These are phyloP conservation scores for Colletotrichum somersetense DNA, from an alignment of 2,329 filamentous ascomycete genomes.

Conservation along the genomic window DNA sequence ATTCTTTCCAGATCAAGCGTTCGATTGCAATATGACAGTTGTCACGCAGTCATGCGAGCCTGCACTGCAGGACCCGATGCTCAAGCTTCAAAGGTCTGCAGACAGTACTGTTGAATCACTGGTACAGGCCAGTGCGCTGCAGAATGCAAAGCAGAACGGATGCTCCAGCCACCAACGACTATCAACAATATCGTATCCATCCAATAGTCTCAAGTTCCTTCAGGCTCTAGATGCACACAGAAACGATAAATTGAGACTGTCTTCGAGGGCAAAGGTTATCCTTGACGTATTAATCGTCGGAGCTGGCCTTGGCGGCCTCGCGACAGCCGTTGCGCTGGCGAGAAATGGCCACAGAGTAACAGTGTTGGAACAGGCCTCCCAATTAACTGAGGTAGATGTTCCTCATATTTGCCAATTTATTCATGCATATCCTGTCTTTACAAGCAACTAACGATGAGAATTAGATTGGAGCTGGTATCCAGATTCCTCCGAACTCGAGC, in stretches of 20 bases:
- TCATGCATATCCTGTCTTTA: not conserved
- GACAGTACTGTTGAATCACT: not conserved
- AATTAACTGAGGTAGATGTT: slow-evolving; percentile 23
- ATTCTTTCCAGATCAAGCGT: not conserved
- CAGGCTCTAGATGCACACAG: not conserved
- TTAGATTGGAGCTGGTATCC: slow-evolving; percentile 43
- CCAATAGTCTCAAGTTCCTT: slow-evolving; percentile 38
- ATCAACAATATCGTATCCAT: slow-evolving; percentile 27
- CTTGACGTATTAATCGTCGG: slow-evolving; percentile 40
- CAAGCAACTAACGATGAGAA: not conserved
- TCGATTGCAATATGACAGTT: not conserved
- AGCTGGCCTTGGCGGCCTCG: slow-evolving; percentile 40
- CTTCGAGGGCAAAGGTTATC: not conserved
- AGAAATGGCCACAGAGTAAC: slow-evolving; percentile 39
- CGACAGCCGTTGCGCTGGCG: slow-evolving; percentile 36
- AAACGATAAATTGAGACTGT: not conserved
- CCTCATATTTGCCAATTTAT: not conserved
- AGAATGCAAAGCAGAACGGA: not conserved
- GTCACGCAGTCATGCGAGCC: not conserved
- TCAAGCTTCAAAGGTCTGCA: not conserved
- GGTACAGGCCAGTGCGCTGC: not conserved
- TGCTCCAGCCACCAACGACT: not conserved
- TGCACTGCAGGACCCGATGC: not conserved
- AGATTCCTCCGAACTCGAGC: slow-evolving; percentile 43
- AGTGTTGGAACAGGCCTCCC: slow-evolving; percentile 37